Evolutionary conservation across 257 asterid species (phyloP).

Genomic region (Penstemon eatonii): DNA sequence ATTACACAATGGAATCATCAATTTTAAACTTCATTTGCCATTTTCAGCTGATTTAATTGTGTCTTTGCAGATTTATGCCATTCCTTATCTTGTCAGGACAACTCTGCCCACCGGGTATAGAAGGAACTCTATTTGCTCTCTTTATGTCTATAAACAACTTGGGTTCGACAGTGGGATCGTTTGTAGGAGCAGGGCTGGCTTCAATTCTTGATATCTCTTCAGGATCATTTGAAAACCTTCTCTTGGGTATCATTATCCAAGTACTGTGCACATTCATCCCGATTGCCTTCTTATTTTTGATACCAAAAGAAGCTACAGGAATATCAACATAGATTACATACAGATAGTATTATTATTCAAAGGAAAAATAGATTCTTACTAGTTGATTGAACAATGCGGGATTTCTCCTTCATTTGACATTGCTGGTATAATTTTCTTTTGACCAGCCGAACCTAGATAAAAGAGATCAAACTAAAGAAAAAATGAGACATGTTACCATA

Average conservation of each 20-base stretch:
- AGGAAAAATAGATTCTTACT: neutral
- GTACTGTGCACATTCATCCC: constrained; percentile 70
- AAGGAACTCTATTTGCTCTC: constrained; percentile 90
- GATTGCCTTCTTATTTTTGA: constrained; percentile 60
- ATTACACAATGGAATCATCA: neutral
- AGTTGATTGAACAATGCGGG: constrained; percentile 15
- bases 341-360: constrained; percentile 6
- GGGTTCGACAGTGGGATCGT: constrained; percentile 75
- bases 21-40: neutral
- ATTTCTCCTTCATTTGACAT: neutral
- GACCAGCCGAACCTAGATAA: constrained; percentile 24
- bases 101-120: constrained; percentile 94
- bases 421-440: constrained; percentile 26
- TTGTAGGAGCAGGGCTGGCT: constrained; percentile 83
- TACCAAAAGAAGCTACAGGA: constrained; percentile 89
- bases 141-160: constrained; percentile 93
- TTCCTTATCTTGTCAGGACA: constrained; percentile 93
- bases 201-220: constrained; percentile 78
- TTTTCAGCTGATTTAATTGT: constrained; percentile 19
- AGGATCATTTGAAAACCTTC: constrained; percentile 76
- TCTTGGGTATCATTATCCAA: constrained; percentile 60
- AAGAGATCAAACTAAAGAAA: constrained; percentile 18
- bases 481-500: neutral
- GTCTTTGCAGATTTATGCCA: constrained; percentile 83
- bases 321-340: constrained; percentile 58